phyloP scores from a whole-genome alignment of 1,284 basidiomycete species.

The Schizophyllum amplum region DNA sequence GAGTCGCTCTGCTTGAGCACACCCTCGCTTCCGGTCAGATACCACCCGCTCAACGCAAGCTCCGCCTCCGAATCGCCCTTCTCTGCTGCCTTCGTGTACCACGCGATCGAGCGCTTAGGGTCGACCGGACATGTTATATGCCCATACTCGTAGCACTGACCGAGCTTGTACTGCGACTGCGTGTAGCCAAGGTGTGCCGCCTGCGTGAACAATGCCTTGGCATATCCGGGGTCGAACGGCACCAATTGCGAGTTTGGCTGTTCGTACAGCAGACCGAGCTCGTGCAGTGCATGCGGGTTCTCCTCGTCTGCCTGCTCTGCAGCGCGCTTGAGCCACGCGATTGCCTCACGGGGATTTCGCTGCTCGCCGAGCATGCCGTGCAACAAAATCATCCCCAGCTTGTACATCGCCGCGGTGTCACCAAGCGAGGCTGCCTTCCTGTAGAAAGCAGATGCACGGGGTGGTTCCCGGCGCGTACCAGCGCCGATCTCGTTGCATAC shows the following conservation, averaged over 20 bases:
- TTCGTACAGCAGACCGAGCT: constrained; percentile 92
- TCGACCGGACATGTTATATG: constrained; percentile 86
- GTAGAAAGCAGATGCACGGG: constrained; percentile 91
- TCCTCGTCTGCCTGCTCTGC: constrained; percentile 98
- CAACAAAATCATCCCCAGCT: constrained; percentile 92
- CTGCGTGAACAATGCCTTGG: constrained; percentile 84
- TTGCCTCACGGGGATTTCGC: constrained; percentile 84
- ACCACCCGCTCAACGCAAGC: constrained; percentile 96
- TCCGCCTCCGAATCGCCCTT: constrained; percentile 94
- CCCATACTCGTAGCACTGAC: constrained; percentile 94
- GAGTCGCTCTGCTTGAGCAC: constrained; percentile 96
- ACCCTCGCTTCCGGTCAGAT: constrained; percentile 90
- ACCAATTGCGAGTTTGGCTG: constrained; percentile 58
- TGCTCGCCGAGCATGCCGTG: constrained; percentile 81
- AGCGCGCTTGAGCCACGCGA: constrained; percentile 92
- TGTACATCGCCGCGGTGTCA: constrained; percentile 99
- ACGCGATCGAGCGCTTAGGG: constrained; percentile 88
- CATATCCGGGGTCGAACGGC: constrained; percentile 70
- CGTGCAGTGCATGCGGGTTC: constrained; percentile 96
- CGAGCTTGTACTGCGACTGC: constrained; percentile 92
- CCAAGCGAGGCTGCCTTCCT: constrained; percentile 94
- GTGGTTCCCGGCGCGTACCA: constrained; percentile 86
- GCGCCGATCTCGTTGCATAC: constrained; percentile 99
- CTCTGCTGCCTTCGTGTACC: constrained; percentile 98
- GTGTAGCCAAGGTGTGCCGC: constrained; percentile 93